Percentiles rank a stretch among this genome's conserved stretches.
These are phyloP conservation scores for Salix brachista DNA, from an alignment of 345 rosid genomes.

Conservation along the genomic window DNA sequence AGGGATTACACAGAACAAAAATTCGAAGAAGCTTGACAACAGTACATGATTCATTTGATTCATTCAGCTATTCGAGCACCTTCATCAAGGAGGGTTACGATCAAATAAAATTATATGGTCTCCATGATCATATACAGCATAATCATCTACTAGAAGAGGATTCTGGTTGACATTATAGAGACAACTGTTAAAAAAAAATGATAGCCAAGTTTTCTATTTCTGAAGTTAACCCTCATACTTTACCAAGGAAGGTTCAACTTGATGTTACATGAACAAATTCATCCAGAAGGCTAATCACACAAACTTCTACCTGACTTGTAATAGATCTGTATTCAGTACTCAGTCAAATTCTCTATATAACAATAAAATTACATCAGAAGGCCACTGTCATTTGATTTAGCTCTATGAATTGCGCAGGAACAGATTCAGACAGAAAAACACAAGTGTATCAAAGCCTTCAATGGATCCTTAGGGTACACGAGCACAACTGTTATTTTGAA, in stretches of 20 bases:
- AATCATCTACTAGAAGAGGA: background rate
- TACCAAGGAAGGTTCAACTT: slow-evolving; percentile 12
- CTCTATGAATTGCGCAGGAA: slow-evolving; percentile 20
- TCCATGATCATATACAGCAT: background rate
- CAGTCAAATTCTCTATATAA: slow-evolving; percentile 23
- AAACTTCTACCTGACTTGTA: slow-evolving; percentile 16
- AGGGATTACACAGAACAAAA: background rate
- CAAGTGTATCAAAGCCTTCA: slow-evolving; percentile 20
- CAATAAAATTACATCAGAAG: slow-evolving; percentile 19
- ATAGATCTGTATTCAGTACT: slow-evolving; percentile 13
- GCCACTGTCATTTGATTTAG: slow-evolving; percentile 26
- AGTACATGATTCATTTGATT: background rate
- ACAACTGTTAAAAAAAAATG: background rate
- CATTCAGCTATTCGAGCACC: background rate
- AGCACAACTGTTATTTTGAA: slow-evolving; percentile 20
- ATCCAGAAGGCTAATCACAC: slow-evolving; percentile 21
- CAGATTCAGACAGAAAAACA: slow-evolving; percentile 18
- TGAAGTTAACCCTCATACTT: slow-evolving; percentile 18
- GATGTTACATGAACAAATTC: slow-evolving; percentile 31
- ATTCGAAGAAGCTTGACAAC: background rate
- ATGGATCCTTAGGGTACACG: slow-evolving; percentile 23
- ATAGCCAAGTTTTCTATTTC: slow-evolving; percentile 16
- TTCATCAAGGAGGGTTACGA: background rate
- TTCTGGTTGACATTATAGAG: background rate
- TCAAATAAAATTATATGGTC: background rate